Evolutionary conservation across 495 filamentous ascomycete genomes (phyloP).

Genomic region (Oleoguttula mirabilis): DNA sequence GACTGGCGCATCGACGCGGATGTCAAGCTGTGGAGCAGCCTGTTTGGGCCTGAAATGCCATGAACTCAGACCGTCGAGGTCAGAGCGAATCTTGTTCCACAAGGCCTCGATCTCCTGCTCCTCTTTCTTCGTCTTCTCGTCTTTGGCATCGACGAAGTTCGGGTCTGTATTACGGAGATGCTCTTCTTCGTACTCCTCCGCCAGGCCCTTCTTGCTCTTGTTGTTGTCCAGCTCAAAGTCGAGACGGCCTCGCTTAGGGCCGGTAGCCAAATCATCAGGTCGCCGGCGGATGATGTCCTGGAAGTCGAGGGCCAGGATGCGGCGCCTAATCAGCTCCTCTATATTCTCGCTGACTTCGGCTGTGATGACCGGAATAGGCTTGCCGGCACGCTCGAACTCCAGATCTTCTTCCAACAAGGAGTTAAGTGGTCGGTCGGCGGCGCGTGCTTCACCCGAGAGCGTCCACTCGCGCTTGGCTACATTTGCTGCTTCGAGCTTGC

Average conservation of each 20-base stretch:
- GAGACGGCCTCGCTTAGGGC: constrained; percentile 44
- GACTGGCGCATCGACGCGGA: constrained; percentile 78
- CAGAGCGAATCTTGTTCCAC: constrained; percentile 70
- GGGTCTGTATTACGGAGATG: constrained; percentile 69
- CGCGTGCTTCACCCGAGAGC: constrained; percentile 76
- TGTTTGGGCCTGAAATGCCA: constrained; percentile 94
- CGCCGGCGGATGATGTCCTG: constrained; percentile 81
- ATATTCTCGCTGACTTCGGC: constrained; percentile 87
- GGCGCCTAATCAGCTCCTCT: constrained; percentile 85
- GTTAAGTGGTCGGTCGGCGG: constrained; percentile 70
- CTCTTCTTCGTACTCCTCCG: constrained; percentile 89
- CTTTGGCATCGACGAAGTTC: constrained; percentile 64
- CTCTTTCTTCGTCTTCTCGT: constrained; percentile 70
- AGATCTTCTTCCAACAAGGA: constrained; percentile 90
- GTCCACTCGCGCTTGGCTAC: constrained; percentile 90
- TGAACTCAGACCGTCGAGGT: constrained; percentile 77
- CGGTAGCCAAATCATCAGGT: constrained; percentile 51
- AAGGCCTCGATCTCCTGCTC: constrained; percentile 73
- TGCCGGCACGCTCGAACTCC: constrained; percentile 91
- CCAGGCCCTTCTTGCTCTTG: constrained; percentile 74
- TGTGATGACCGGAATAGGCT: constrained; percentile 87
- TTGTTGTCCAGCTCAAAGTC: constrained; percentile 70
- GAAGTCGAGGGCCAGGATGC: constrained; percentile 82
- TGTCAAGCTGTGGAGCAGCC: constrained; percentile 61
- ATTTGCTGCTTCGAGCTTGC: constrained; percentile 73